phyloP scores from a whole-genome alignment of 1,284 basidiomycete genomes.

The Moesziomyces globuligerus region DNA sequence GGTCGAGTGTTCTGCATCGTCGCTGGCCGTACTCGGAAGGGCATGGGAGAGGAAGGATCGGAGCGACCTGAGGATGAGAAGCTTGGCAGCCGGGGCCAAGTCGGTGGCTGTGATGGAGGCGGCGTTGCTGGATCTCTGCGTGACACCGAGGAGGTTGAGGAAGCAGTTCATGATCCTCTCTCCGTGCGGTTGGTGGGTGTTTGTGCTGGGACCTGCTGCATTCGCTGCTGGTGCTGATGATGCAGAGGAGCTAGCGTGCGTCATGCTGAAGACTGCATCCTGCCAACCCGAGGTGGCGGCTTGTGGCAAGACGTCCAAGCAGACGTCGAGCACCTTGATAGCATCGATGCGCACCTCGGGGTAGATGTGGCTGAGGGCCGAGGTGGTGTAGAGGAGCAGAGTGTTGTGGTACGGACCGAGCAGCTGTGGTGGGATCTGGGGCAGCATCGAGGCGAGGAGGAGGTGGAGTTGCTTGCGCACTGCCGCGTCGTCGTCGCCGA shows the following conservation, averaged over 20 bases:
- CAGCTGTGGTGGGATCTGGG: conserved; percentile 73
- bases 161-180: conserved; percentile 57
- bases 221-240: background rate
- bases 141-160: conserved; percentile 59
- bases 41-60: conserved; percentile 26
- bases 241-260: conserved; percentile 15
- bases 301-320: conserved; percentile 78
- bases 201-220: conserved; percentile 15
- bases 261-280: conserved; percentile 28
- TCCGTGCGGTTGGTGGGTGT: conserved; percentile 42
- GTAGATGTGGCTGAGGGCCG: conserved; percentile 93
- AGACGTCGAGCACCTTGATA: conserved; percentile 80
- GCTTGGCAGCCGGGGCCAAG: conserved; percentile 33
- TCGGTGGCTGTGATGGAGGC: conserved; percentile 37
- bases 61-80: conserved; percentile 41
- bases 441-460: conserved; percentile 77
- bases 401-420: conserved; percentile 74
- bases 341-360: conserved; percentile 92
- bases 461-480: conserved; percentile 70
- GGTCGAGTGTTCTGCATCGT: background rate
- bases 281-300: conserved; percentile 58
- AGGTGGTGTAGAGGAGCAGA: conserved; percentile 85
- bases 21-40: conserved; percentile 7
- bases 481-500: conserved; percentile 73
- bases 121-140: conserved; percentile 23